A percentile compares a stretch with the other conserved stretches of the same genome.
phyloP scores from a whole-genome alignment of 306 rosid species.

The Malus orientalis region DNA sequence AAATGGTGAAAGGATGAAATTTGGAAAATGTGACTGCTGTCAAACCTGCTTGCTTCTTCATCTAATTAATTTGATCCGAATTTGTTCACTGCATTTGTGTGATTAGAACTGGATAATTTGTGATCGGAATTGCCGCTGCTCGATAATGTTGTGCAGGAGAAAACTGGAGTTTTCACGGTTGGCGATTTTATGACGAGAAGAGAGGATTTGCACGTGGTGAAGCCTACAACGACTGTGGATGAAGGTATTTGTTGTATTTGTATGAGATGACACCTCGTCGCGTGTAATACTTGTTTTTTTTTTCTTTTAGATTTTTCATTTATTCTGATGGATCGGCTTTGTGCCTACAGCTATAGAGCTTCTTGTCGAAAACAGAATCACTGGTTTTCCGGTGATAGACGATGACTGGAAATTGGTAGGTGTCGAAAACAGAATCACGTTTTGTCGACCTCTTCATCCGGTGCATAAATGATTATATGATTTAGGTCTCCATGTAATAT shows the following conservation, averaged over 20 bases:
- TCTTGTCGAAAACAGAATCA: constrained; percentile 86
- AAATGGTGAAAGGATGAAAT: not conserved
- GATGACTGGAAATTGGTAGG: constrained; percentile 85
- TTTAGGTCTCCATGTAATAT: not conserved
- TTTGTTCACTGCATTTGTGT: not conserved
- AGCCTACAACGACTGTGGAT: constrained; percentile 80
- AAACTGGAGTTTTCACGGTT: constrained; percentile 57
- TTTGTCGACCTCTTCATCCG: constrained; percentile 7
- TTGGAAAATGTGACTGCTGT: not conserved
- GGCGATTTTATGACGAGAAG: constrained; percentile 89
- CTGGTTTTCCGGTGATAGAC: constrained; percentile 93
- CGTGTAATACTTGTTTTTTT: not conserved
- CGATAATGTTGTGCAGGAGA: constrained; percentile 38
- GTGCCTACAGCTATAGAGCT: constrained; percentile 68
- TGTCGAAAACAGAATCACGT: not conserved
- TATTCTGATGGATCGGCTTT: constrained; percentile 24
- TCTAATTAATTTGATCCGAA: not conserved
- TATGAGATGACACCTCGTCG: not conserved
- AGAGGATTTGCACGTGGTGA: constrained; percentile 69
- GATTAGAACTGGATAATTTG: not conserved
- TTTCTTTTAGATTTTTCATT: not conserved
- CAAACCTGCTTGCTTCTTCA: too few relatives aligned
- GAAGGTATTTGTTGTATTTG: constrained; percentile 49
- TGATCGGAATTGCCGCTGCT: not conserved
- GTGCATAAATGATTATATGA: too few relatives aligned